Percentiles rank a stretch among this genome's conserved stretches.
Conservation (phyloP, 2,329 filamentous ascomycete genomes). For the Colletotrichum eremochloae region DNA sequence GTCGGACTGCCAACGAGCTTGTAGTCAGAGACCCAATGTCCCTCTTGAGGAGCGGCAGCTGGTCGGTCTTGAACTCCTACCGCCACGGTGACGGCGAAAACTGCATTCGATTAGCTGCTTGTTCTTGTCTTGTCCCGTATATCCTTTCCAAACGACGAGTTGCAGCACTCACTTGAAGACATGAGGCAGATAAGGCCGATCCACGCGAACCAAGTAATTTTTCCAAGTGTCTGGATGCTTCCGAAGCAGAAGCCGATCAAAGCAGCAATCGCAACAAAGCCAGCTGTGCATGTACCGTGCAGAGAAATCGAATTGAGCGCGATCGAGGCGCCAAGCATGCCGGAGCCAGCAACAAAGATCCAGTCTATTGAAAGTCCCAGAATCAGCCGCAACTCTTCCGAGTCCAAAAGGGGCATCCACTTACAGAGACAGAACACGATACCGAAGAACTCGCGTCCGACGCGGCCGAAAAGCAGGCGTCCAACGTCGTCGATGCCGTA, state of each 20-base stretch:
- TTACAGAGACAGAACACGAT: conserved; percentile 52
- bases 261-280: conserved; percentile 55
- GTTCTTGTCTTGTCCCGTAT: background rate
- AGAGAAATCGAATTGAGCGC: conserved; percentile 56
- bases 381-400: background rate
- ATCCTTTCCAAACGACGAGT: background rate
- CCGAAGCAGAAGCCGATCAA: conserved; percentile 49
- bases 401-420: background rate
- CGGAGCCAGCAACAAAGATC: conserved; percentile 53
- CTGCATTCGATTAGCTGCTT: conserved; percentile 11
- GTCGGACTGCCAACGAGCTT: conserved; percentile 71
- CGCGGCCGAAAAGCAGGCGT: conserved; percentile 60
- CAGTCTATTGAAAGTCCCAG: conserved; percentile 41
- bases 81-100: conserved; percentile 48
- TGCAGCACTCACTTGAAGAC: conserved; percentile 45
- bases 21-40: conserved; percentile 48
- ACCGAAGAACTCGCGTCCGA: conserved; percentile 59
- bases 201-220: conserved; percentile 53
- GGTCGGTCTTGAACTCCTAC: conserved; percentile 50
- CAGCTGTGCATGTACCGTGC: conserved; percentile 56
- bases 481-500: conserved; percentile 68
- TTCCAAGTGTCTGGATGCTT: conserved; percentile 50
- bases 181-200: conserved; percentile 49
- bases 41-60: conserved; percentile 44
- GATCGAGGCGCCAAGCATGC: conserved; percentile 58